Percentiles rank a stretch among this genome's conserved stretches.
Conservation (phyloP, 78 protist genomes). For the Dictyostelium firmibasis region DNA sequence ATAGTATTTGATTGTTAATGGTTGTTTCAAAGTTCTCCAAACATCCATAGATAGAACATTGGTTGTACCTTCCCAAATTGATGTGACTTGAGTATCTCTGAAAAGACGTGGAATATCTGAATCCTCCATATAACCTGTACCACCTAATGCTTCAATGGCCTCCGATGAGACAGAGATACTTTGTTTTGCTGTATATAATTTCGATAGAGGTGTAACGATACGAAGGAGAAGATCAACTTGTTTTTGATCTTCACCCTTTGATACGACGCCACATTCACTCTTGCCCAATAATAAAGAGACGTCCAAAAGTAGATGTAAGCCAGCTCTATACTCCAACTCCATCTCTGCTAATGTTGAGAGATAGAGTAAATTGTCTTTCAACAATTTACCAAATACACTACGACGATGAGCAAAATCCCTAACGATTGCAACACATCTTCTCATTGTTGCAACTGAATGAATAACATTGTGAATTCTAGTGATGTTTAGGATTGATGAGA, state of each 20-base stretch:
- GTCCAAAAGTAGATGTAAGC: slow-evolving; percentile 43
- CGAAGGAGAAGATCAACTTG: slow-evolving; percentile 62
- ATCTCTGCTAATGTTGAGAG: slow-evolving; percentile 65
- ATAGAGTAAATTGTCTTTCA: slow-evolving; percentile 55
- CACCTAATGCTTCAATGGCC: slow-evolving; percentile 82
- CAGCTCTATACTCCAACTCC: slow-evolving; percentile 71
- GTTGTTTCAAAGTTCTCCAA: slow-evolving; percentile 51
- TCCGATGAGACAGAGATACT: slow-evolving; percentile 53
- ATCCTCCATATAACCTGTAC: slow-evolving; percentile 88
- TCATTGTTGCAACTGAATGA: slow-evolving; percentile 53
- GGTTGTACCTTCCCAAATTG: slow-evolving; percentile 90
- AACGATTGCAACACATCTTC: slow-evolving; percentile 48
- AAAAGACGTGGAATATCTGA: slow-evolving; percentile 74
- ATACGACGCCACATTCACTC: background rate
- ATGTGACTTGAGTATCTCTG: slow-evolving; percentile 76
- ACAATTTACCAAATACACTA: slow-evolving; percentile 27
- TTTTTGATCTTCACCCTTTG: background rate
- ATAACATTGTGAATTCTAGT: slow-evolving; percentile 80
- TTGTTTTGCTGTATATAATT: slow-evolving; percentile 78
- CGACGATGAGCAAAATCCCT: slow-evolving; percentile 77
- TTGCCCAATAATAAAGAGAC: slow-evolving; percentile 68
- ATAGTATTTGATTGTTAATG: background rate
- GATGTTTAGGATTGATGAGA: slow-evolving; percentile 77
- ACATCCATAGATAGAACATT: slow-evolving; percentile 85
- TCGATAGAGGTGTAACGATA: slow-evolving; percentile 76